Evolutionary conservation across 2,329 filamentous ascomycete species (phyloP), one percentile per base, ranked within the genome.

Genomic region (Hypomyces perniciosus): DNA sequence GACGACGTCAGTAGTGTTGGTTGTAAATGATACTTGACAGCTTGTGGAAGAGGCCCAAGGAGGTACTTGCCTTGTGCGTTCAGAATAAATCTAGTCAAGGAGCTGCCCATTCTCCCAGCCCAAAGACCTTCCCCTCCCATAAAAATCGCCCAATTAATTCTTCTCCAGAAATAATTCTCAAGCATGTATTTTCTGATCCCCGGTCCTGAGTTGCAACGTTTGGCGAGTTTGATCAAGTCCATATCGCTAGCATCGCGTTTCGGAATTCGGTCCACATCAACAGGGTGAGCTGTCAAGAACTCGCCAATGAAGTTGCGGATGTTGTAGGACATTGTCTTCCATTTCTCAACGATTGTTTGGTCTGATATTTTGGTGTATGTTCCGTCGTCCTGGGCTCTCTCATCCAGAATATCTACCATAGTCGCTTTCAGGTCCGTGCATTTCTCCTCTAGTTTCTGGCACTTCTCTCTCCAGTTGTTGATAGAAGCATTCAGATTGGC

Each of bases 291-390:
- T 8, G 43, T 43, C 3, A 48, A 10, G 7, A 4, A 51, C 4
- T 39, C 30, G n/a, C 30, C 8, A 5, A 49, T 29, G 3, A 49
- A 6, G 4, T n/a, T 38, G 2, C 41, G 45, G 4, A 52, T 34
- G 31, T 49, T 49, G 26, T 27, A 52, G 3, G 29, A 45, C 9
- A 52, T 7, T 10, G 4, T 20, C 41, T 6, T 27, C 44, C 45
- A 49, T 8, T 8, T 44, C 5, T 12, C 5, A 1, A 6, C 1
- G 5, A 52, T 45, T 2, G 44, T 34, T 3, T 41, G 33, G 13
- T 52, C 50, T 8, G 50, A 12, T 1, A 48, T 26, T 37, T 52
- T 48, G 34, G n/a, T 4, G 6, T 48, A 49, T 10, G 7, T 49
- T 6, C 8, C 34, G 8, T 34, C 29, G 6, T 52, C 30, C 29